Percentiles rank a stretch among this genome's conserved stretches.
These are phyloP conservation scores for Coemansia aciculifera DNA, from an alignment of 192 early-diverging fungal species.

Conservation along the genomic window DNA sequence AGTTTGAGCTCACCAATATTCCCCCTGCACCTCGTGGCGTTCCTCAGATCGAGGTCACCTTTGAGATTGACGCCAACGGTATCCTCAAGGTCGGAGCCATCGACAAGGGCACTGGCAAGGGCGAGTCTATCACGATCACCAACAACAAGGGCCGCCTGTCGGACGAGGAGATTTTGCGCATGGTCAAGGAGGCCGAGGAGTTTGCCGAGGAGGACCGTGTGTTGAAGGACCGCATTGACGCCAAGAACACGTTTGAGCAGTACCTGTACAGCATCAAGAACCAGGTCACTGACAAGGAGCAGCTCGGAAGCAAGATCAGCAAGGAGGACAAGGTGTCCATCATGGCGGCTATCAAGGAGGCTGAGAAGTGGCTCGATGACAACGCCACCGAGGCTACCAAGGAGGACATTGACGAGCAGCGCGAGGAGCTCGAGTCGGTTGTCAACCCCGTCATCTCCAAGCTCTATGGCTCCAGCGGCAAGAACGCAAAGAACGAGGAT, in stretches of 20 bases:
- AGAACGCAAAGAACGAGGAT: conserved; percentile 59
- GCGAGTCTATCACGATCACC: conserved; percentile 93
- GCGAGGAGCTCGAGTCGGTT: conserved; percentile 88
- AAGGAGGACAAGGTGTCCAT: conserved; percentile 90
- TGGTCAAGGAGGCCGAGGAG: conserved; percentile 93
- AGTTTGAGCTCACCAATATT: conserved; percentile 95
- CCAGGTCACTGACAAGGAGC: conserved; percentile 81
- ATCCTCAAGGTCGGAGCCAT: conserved; percentile 95
- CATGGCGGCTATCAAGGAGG: conserved; percentile 78
- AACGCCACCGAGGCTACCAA: conserved; percentile 80
- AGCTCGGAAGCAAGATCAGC: conserved; percentile 80
- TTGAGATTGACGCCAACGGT: conserved; percentile 99
- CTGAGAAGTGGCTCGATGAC: conserved; percentile 81
- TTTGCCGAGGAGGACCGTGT: conserved; percentile 87
- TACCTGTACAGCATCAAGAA: conserved; percentile 89
- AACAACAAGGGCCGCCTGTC: conserved; percentile 96
- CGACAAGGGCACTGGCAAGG: conserved; percentile 97
- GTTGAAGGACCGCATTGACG: conserved; percentile 82
- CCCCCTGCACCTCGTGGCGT: conserved; percentile 96
- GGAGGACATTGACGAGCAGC: conserved; percentile 98
- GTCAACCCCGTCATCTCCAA: conserved; percentile 95
- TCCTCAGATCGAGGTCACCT: conserved; percentile 97
- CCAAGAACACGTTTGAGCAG: conserved; percentile 89
- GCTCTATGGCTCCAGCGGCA: conserved; percentile 69
- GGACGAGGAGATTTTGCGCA: conserved; percentile 95